Evolutionary conservation across 129 eudicot genomes (phyloP).

Genomic region (Flaveria robusta): DNA sequence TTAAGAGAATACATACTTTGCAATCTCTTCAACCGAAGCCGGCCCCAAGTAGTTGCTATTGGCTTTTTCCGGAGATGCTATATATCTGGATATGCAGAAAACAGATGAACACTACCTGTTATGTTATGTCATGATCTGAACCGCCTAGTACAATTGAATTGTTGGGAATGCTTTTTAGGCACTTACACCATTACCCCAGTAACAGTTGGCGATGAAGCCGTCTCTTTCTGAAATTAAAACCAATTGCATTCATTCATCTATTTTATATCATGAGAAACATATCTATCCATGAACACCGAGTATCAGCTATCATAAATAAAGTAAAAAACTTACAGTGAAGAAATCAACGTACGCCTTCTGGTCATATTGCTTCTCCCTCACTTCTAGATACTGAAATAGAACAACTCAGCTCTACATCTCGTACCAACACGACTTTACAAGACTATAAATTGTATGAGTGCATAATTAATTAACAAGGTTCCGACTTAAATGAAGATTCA

Average conservation of each 20-base stretch:
- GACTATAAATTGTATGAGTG: background rate
- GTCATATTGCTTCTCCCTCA: slow-evolving; percentile 98
- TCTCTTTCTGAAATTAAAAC: slow-evolving; percentile 48
- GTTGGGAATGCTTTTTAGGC: slow-evolving; percentile 5
- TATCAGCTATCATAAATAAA: background rate
- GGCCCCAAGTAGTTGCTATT: slow-evolving; percentile 87
- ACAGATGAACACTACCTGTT: background rate
- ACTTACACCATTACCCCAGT: slow-evolving; percentile 87
- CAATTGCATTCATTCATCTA: background rate
- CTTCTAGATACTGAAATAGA: slow-evolving; percentile 70
- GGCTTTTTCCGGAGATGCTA: slow-evolving; percentile 77
- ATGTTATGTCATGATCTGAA: slow-evolving; percentile 6
- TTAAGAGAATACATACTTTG: slow-evolving; percentile 51
- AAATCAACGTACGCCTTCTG: slow-evolving; percentile 75
- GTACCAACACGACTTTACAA: background rate
- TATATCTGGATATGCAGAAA: slow-evolving; percentile 53
- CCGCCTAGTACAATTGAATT: slow-evolving; percentile 1
- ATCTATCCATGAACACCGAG: background rate
- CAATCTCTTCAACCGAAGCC: slow-evolving; percentile 78
- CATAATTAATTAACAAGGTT: background rate
- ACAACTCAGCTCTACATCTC: slow-evolving; percentile 8
- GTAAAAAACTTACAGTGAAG: slow-evolving; percentile 67
- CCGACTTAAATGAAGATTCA: background rate
- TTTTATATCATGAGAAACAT: background rate
- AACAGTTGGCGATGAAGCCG: slow-evolving; percentile 56